A percentile compares a stretch with the other conserved stretches of the same genome.
These are phyloP conservation scores for Colletotrichum chlorophyti DNA, from an alignment of 2,329 filamentous ascomycete species.

Conservation along the genomic window DNA sequence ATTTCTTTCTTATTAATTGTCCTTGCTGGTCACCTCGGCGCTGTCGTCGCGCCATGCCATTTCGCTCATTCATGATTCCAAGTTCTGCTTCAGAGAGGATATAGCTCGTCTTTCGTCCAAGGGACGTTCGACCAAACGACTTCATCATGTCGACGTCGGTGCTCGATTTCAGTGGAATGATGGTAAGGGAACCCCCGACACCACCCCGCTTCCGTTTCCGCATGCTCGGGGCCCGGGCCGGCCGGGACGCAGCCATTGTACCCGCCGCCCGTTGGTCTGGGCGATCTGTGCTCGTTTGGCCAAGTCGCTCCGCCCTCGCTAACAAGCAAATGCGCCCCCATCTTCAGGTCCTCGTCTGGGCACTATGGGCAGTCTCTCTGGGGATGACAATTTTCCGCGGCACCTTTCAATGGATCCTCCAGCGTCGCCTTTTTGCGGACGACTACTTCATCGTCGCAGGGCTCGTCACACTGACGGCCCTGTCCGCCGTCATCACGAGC, in stretches of 20 bases:
- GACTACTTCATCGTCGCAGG: constrained; percentile 15
- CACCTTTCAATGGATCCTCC: constrained; percentile 19
- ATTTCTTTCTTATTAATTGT: neutral
- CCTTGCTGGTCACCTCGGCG: neutral
- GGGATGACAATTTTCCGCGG: constrained; percentile 10
- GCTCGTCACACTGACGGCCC: constrained; percentile 6
- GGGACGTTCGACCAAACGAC: neutral
- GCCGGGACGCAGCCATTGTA: no score
- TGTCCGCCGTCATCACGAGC: constrained; percentile 4
- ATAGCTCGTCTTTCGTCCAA: no score
- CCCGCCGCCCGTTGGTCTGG: no score
- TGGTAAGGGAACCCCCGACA: neutral
- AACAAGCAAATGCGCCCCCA: neutral
- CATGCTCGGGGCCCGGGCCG: neutral
- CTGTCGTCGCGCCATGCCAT: neutral
- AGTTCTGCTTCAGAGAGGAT: no score
- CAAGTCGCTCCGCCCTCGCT: neutral
- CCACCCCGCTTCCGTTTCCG: neutral
- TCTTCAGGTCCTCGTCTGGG: constrained; percentile 10
- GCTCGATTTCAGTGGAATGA: constrained; percentile 11
- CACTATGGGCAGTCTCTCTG: constrained; percentile 6
- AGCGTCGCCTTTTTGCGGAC: constrained; percentile 8
- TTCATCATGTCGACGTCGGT: constrained; percentile 1
- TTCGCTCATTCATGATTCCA: no score
- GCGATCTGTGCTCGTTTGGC: no score